Evolutionary conservation across 2,329 filamentous ascomycete genomes (phyloP).

Genomic region (Penicillium sp.): DNA sequence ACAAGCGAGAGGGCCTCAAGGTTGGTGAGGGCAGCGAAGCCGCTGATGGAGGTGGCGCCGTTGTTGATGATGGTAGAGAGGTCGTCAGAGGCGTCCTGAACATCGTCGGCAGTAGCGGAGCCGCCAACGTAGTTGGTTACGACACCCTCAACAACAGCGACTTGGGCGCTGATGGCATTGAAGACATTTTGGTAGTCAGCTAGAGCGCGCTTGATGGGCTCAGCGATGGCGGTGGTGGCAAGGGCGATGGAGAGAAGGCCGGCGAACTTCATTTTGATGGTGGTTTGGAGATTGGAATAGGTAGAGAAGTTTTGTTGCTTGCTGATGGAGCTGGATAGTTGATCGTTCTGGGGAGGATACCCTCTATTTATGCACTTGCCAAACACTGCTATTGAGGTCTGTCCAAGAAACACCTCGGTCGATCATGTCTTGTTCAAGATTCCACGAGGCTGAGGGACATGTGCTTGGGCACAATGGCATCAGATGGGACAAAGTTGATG

Average conservation of each 20-base stretch:
- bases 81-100: constrained; percentile 8
- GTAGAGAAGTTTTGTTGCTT: background rate
- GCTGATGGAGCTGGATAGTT: background rate
- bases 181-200: constrained; percentile 17
- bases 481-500: background rate
- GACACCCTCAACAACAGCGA: constrained; percentile 9
- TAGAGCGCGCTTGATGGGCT: constrained; percentile 22
- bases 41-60: constrained; percentile 8
- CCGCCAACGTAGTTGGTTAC: constrained; percentile 18
- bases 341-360: background rate
- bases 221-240: constrained; percentile 14
- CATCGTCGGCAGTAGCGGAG: constrained; percentile 1
- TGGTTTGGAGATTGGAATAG: background rate
- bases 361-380: constrained; percentile 16
- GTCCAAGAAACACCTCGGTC: constrained; percentile 11
- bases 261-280: constrained; percentile 19
- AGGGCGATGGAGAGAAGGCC: constrained; percentile 16
- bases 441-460: background rate
- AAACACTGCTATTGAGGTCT: background rate
- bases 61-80: constrained; percentile 19
- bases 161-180: constrained; percentile 13
- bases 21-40: constrained; percentile 7
- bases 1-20: constrained; percentile 18
- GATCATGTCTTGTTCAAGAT: background rate
- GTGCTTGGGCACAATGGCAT: background rate